Percentiles rank a stretch among this genome's conserved stretches.
phyloP scores from a whole-genome alignment of 768 basidiomycete species.

The Termitomyces sp. region DNA sequence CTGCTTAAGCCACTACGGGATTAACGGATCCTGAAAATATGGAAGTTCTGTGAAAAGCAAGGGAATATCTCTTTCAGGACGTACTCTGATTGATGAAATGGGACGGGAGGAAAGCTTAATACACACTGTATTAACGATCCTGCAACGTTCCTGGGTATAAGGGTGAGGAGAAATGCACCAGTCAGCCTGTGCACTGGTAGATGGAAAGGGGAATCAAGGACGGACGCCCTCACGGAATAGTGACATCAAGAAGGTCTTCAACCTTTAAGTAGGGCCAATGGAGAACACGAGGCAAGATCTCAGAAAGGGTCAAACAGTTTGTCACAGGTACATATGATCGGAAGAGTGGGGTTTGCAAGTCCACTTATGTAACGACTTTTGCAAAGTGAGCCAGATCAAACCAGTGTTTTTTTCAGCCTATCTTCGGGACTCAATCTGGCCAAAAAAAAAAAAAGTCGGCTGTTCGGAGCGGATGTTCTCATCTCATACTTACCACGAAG shows the following conservation, averaged over 20 bases:
- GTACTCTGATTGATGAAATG: conserved; percentile 6
- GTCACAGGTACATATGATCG: neutral
- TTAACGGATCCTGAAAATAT: conserved; percentile 1
- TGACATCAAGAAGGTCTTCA: conserved; percentile 21
- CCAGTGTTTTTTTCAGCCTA: conserved; percentile 19
- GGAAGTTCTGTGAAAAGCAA: neutral
- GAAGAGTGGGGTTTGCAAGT: too few species aligned
- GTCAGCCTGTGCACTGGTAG: conserved; percentile 10
- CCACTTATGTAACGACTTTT: neutral
- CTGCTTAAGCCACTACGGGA: conserved; percentile 5
- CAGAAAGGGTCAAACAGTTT: neutral
- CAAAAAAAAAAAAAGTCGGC: too few species aligned
- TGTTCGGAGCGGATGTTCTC: neutral
- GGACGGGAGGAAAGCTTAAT: conserved; percentile 3
- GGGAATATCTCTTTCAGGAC: neutral
- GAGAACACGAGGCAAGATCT: conserved; percentile 34
- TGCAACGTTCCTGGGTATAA: conserved; percentile 18
- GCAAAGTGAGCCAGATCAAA: conserved; percentile 15
- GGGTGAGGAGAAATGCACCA: conserved; percentile 10
- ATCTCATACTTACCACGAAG: too few species aligned
- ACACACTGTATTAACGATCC: conserved; percentile 11
- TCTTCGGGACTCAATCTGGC: too few species aligned
- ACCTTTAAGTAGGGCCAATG: conserved; percentile 25
- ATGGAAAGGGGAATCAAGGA: conserved; percentile 20
- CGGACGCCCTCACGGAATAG: conserved; percentile 29